Percentiles rank a stretch among this genome's conserved stretches.
Conservation (phyloP, 148 eudicot species). For the Chenopodium quinoa region DNA sequence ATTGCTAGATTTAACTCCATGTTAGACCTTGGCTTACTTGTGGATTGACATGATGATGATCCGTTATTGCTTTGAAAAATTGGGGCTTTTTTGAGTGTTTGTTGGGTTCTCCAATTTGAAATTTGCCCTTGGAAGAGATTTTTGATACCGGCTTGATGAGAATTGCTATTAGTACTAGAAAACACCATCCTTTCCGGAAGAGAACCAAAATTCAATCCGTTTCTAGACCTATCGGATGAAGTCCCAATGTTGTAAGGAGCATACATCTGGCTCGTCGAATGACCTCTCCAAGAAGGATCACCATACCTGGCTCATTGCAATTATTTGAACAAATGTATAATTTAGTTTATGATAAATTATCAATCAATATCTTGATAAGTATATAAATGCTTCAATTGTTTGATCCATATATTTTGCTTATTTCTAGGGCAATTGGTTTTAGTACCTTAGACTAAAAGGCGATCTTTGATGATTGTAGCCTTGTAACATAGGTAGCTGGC, state of each 20-base stretch:
- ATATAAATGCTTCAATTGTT: background rate
- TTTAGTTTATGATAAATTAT: background rate
- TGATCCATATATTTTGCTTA: background rate
- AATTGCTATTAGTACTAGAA: background rate
- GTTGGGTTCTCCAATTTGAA: constrained; percentile 32
- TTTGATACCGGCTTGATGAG: constrained; percentile 9
- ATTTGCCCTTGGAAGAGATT: constrained; percentile 22
- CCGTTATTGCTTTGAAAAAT: background rate
- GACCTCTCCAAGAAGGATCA: constrained; percentile 33
- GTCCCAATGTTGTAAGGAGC: constrained; percentile 23
- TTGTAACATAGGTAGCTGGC: constrained; percentile 75
- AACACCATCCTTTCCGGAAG: constrained; percentile 14
- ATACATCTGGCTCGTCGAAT: constrained; percentile 19
- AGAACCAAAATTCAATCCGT: background rate
- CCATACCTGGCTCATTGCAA: constrained; percentile 26
- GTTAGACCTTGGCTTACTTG: constrained; percentile 13
- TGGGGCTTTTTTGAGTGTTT: constrained; percentile 7
- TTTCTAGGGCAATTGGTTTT: background rate
- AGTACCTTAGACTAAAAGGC: constrained; percentile 52
- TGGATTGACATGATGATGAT: constrained; percentile 11
- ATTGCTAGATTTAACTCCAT: constrained; percentile 18
- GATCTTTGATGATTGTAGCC: constrained; percentile 47
- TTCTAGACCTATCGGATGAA: constrained; percentile 16
- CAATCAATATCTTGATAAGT: background rate
- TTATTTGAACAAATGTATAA: background rate